These are phyloP conservation scores for Tetracentron sinense DNA, from an alignment of 164 flowering plant species.

Conservation along the genomic window DNA sequence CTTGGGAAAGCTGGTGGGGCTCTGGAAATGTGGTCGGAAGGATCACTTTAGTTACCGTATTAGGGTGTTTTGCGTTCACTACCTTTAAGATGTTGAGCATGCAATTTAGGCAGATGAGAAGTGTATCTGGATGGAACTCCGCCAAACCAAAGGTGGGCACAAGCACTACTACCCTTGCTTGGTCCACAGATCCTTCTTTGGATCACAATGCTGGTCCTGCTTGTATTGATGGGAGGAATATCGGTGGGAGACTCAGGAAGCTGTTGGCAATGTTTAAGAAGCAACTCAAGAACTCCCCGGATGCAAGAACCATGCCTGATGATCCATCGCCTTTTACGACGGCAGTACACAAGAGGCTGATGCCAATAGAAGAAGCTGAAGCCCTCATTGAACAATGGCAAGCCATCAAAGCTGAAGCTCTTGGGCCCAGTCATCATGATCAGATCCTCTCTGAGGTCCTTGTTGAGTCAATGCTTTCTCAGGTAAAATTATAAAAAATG, in stretches of 20 bases:
- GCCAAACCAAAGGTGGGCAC: constrained; percentile 20
- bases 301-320: constrained; percentile 22
- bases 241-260: constrained; percentile 36
- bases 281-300: constrained; percentile 25
- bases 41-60: constrained; percentile 34
- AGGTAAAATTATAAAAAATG: constrained; percentile 43
- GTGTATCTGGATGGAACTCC: constrained; percentile 26
- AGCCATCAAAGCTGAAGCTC: constrained; percentile 79
- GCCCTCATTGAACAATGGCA: constrained; percentile 88
- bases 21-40: constrained; percentile 28
- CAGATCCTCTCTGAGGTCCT: constrained; percentile 69
- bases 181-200: constrained; percentile 27
- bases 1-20: constrained; percentile 50
- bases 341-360: constrained; percentile 36
- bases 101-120: constrained; percentile 28
- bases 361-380: constrained; percentile 90
- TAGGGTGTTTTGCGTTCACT: constrained; percentile 56
- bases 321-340: constrained; percentile 29
- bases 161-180: constrained; percentile 26
- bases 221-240: constrained; percentile 23
- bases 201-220: constrained; percentile 30
- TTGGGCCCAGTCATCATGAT: constrained; percentile 72
- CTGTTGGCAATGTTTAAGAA: constrained; percentile 31
- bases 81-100: constrained; percentile 37
- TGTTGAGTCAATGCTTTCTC: constrained; percentile 78